phyloP scores from a whole-genome alignment of 108 stramenopile genomes.

The Aurantiochytrium sp. region DNA sequence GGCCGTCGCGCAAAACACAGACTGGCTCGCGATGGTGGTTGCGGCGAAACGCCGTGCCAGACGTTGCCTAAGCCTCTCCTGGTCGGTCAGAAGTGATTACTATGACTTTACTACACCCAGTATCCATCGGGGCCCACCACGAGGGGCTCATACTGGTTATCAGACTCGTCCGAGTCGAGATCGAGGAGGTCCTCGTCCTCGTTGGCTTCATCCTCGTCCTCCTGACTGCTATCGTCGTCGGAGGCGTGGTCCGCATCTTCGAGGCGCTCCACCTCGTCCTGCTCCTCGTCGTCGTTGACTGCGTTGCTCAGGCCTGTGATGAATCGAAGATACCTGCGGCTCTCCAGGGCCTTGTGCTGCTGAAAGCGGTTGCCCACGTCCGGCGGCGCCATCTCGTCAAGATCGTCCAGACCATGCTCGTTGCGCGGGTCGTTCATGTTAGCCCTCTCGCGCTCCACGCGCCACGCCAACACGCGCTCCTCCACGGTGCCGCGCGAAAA shows the following conservation, averaged over 20 bases:
- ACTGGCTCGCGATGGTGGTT: too few species aligned
- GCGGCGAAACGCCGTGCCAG: too few species aligned
- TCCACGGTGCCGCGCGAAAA: background rate
- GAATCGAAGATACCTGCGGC: background rate
- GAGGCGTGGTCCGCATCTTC: background rate
- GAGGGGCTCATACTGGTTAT: too few species aligned
- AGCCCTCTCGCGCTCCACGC: background rate
- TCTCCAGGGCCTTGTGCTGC: background rate
- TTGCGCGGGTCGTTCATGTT: background rate
- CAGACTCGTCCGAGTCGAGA: background rate
- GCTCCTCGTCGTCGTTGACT: background rate
- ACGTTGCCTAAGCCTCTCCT: too few species aligned
- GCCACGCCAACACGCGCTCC: slow-evolving; percentile 10
- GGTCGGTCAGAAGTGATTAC: too few species aligned
- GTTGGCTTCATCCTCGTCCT: background rate
- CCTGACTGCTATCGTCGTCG: background rate
- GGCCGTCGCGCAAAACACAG: too few species aligned
- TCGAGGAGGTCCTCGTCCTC: background rate
- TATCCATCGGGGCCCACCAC: too few species aligned
- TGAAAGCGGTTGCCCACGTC: too few species aligned
- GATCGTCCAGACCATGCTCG: background rate
- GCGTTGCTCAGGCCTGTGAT: background rate
- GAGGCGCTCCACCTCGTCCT: background rate
- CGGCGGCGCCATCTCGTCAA: background rate
- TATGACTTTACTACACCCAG: too few species aligned